Evolutionary conservation across 441 rosid genomes (phyloP).

Genomic region (Melastoma candidum): DNA sequence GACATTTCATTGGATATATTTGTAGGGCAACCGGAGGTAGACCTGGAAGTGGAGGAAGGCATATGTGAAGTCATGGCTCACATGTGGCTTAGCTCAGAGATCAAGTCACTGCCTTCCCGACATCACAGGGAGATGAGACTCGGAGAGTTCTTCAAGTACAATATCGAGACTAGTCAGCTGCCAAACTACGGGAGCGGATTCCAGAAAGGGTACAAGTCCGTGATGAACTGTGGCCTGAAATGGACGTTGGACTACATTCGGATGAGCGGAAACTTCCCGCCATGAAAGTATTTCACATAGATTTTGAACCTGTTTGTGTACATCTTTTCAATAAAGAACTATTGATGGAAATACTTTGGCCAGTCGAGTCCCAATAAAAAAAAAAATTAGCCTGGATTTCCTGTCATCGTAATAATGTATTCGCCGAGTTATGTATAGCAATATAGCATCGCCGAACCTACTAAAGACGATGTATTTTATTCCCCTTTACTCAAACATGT

Average conservation of each 20-base stretch:
- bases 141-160: not conserved
- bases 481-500: too few species aligned
- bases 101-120: not conserved
- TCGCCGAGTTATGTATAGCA: too few species aligned
- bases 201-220: not conserved
- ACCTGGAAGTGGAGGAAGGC: not conserved
- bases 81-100: conserved; percentile 1
- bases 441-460: too few species aligned
- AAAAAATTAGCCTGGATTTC: too few species aligned
- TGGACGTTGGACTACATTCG: conserved; percentile 3
- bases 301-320: too few species aligned
- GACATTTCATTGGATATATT: too few species aligned
- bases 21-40: not conserved
- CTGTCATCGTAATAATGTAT: too few species aligned
- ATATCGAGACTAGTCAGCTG: not conserved
- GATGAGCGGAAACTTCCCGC: not conserved
- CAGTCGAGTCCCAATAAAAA: too few species aligned
- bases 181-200: not conserved
- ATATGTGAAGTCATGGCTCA: not conserved
- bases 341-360: too few species aligned
- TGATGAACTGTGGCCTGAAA: not conserved
- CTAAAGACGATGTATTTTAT: too few species aligned
- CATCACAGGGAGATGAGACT: not conserved
- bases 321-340: too few species aligned
- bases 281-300: too few species aligned